Evolutionary conservation across 2,329 filamentous ascomycete species (phyloP).

Genomic region (Ampelomyces quisqualis): DNA sequence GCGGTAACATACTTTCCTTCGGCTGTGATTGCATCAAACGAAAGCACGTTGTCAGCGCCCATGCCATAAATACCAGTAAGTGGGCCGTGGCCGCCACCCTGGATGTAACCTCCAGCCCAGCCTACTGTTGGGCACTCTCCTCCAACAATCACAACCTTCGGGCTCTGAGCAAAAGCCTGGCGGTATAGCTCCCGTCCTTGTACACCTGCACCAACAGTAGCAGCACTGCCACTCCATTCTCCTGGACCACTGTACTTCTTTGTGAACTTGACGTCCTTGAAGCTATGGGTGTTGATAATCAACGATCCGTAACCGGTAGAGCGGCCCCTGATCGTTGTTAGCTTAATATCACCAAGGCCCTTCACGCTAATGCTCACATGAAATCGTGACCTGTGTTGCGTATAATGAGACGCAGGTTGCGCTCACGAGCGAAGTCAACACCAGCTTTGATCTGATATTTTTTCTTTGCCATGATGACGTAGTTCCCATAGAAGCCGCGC

Average conservation of each 20-base stretch:
- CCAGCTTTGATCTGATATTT: slow-evolving; percentile 38
- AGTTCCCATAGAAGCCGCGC: slow-evolving; percentile 35
- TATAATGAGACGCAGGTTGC: slow-evolving; percentile 37
- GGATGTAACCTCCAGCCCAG: slow-evolving; percentile 47
- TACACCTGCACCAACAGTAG: slow-evolving; percentile 37
- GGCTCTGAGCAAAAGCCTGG: slow-evolving; percentile 31
- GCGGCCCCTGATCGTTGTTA: slow-evolving; percentile 25
- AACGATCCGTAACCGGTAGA: slow-evolving; percentile 39
- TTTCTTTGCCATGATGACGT: slow-evolving; percentile 38
- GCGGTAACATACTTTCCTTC: slow-evolving; percentile 37
- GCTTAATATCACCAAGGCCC: too few species aligned
- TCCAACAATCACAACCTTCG: slow-evolving; percentile 39
- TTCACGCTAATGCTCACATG: slow-evolving; percentile 15
- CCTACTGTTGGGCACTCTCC: slow-evolving; percentile 45
- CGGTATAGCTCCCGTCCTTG: slow-evolving; percentile 39
- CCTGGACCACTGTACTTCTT: slow-evolving; percentile 36
- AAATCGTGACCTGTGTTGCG: slow-evolving; percentile 43
- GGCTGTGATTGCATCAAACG: slow-evolving; percentile 44
- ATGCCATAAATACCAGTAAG: slow-evolving; percentile 42
- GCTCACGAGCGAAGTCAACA: slow-evolving; percentile 36
- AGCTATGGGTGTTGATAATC: slow-evolving; percentile 42
- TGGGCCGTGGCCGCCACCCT: slow-evolving; percentile 49
- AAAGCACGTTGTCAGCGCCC: slow-evolving; percentile 43
- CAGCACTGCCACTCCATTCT: slow-evolving; percentile 36
- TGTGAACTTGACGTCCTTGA: slow-evolving; percentile 35